A percentile compares a stretch with the other conserved stretches of the same genome.
Conservation (phyloP, 768 basidiomycete species). For the Lentinula aciculospora region DNA sequence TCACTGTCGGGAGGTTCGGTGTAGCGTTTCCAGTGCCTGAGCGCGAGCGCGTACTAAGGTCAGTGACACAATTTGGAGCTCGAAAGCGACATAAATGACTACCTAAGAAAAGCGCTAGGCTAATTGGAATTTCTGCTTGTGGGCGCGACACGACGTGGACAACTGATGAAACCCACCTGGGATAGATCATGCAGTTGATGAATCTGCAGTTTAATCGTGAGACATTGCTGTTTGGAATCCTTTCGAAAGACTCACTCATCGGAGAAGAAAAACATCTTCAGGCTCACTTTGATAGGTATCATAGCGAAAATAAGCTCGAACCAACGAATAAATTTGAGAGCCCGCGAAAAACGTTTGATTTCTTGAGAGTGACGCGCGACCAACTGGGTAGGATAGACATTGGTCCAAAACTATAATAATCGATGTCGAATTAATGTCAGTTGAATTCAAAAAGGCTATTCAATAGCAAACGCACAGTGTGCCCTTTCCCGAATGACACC, state of each 20-base stretch:
- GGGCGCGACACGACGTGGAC: background rate
- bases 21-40: constrained; percentile 11
- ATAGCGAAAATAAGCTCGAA: constrained; percentile 24
- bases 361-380: constrained; percentile 22
- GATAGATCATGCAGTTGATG: constrained; percentile 10
- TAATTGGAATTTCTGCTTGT: background rate
- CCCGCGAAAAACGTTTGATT: constrained; percentile 25
- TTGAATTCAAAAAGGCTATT: background rate
- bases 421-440: background rate
- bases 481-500: constrained; percentile 9
- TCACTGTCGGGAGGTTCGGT: constrained; percentile 10
- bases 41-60: background rate
- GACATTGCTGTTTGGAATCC: background rate
- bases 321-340: constrained; percentile 23
- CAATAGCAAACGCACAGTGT: constrained; percentile 3
- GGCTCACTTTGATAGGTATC: constrained; percentile 27
- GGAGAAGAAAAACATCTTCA: constrained; percentile 27
- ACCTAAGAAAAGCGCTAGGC: constrained; percentile 10
- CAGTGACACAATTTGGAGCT: background rate
- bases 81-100: too few species aligned
- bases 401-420: constrained; percentile 26
- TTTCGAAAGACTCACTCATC: constrained; percentile 13
- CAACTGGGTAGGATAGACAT: constrained; percentile 28
- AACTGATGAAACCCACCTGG: background rate
- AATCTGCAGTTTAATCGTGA: constrained; percentile 3